Percentiles rank a stretch among this genome's conserved stretches.
Evolutionary conservation across 2,329 filamentous ascomycete species (phyloP).

Genomic region (Stagonosporopsis tanaceti): DNA sequence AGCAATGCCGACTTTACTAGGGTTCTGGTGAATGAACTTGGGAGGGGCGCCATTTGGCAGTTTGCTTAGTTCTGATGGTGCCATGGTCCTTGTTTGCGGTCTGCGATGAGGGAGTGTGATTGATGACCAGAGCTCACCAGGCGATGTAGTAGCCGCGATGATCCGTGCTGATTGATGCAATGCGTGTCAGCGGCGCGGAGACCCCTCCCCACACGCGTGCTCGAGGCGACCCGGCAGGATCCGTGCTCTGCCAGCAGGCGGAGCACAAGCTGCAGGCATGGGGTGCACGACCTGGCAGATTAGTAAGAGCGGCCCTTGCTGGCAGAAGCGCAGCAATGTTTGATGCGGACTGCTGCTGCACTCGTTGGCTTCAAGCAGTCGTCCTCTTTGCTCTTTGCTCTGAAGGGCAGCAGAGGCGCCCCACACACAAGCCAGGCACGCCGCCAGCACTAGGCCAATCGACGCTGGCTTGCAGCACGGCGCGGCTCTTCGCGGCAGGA

Average conservation of each 20-base stretch:
- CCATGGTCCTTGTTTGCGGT: background rate
- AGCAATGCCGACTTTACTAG: conserved; percentile 45
- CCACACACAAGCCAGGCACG: background rate
- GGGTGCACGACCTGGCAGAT: too few relatives aligned
- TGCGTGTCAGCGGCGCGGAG: conserved; percentile 16
- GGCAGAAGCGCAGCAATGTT: background rate
- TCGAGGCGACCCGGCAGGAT: conserved; percentile 5
- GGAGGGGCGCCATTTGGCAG: conserved; percentile 7
- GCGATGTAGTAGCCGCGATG: background rate
- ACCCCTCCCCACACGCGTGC: conserved; percentile 14
- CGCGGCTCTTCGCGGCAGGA: background rate
- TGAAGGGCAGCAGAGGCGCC: background rate
- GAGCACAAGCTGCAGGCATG: background rate
- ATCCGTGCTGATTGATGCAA: conserved; percentile 6
- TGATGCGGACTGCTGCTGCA: background rate
- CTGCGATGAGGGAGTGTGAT: background rate
- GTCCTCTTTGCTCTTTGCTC: background rate
- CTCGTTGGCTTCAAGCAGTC: background rate
- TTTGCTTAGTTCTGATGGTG: background rate
- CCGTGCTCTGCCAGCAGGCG: background rate
- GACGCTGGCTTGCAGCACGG: background rate
- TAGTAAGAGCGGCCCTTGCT: background rate
- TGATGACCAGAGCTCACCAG: background rate
- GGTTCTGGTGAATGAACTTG: conserved; percentile 27
- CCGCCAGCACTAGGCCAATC: conserved; percentile 2